Percentiles rank a stretch among this genome's conserved stretches.
Conservation (phyloP, 768 basidiomycete genomes). For the Auriscalpium vulgare region DNA sequence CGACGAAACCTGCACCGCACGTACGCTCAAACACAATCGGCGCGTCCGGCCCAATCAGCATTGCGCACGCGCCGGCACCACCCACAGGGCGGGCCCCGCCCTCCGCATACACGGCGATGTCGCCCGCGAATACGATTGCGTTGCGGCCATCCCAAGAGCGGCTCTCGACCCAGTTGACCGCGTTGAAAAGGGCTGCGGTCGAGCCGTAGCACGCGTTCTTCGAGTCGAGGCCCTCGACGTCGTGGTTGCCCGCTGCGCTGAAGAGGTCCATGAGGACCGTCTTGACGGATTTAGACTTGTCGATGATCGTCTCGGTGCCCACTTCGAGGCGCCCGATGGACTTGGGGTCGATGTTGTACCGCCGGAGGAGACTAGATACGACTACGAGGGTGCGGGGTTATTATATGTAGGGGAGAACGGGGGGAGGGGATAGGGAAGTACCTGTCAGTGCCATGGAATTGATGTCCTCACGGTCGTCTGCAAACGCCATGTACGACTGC, state of each 20-base stretch:
- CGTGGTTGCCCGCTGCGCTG: constrained; percentile 81
- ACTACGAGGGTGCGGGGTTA: constrained; percentile 34
- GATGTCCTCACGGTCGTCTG: constrained; percentile 97
- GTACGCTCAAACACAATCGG: constrained; percentile 90
- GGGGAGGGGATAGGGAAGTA: constrained; percentile 29
- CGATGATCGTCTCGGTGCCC: constrained; percentile 97
- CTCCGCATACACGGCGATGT: constrained; percentile 96
- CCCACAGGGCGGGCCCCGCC: constrained; percentile 91
- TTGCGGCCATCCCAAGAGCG: constrained; percentile 95
- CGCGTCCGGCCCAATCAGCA: constrained; percentile 92
- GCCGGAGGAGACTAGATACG: constrained; percentile 80
- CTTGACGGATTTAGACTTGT: constrained; percentile 98
- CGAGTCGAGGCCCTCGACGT: constrained; percentile 97
- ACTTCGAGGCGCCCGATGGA: constrained; percentile 96
- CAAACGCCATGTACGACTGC: constrained; percentile 96
- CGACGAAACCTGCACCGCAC: constrained; percentile 24
- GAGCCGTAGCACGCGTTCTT: constrained; percentile 99
- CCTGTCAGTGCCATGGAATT: constrained; percentile 94
- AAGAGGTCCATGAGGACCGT: constrained; percentile 98
- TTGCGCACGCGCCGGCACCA: constrained; percentile 89
- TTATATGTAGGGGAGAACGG: not conserved
- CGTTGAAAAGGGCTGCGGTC: constrained; percentile 96
- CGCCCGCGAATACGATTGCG: constrained; percentile 91
- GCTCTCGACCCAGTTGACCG: constrained; percentile 94
- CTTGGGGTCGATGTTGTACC: constrained; percentile 90